phyloP scores from a whole-genome alignment of 1,139 yeast species.

The Meyerozyma elateridarum region DNA sequence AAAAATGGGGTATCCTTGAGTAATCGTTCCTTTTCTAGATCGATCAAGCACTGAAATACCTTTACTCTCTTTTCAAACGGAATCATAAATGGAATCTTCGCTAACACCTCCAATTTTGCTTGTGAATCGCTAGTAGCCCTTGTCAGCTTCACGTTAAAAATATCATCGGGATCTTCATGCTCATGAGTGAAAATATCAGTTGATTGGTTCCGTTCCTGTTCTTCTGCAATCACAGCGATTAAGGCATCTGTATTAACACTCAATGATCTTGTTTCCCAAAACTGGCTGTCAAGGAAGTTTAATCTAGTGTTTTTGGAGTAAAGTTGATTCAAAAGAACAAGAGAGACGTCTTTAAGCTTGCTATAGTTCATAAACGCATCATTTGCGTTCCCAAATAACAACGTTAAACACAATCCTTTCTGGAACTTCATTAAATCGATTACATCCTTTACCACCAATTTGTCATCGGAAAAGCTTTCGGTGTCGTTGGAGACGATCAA shows the following conservation, averaged over 20 bases:
- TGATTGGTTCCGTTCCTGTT: slow-evolving; percentile 25
- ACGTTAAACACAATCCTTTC: slow-evolving; percentile 49
- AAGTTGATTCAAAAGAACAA: slow-evolving; percentile 60
- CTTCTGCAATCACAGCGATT: slow-evolving; percentile 34
- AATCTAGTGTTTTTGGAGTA: slow-evolving; percentile 67
- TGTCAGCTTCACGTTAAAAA: background rate
- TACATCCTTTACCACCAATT: slow-evolving; percentile 45
- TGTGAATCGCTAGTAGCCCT: slow-evolving; percentile 5
- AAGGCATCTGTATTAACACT: slow-evolving; percentile 26
- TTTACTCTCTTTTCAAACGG: slow-evolving; percentile 71
- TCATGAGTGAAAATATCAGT: slow-evolving; percentile 15
- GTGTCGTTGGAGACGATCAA: slow-evolving; percentile 63
- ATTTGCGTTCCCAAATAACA: slow-evolving; percentile 35
- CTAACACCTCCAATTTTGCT: slow-evolving; percentile 46
- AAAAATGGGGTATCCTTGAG: slow-evolving; percentile 13
- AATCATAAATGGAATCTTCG: slow-evolving; percentile 71
- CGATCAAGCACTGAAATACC: slow-evolving; percentile 63
- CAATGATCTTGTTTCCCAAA: slow-evolving; percentile 48
- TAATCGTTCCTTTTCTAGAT: slow-evolving; percentile 39
- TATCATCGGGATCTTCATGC: slow-evolving; percentile 6
- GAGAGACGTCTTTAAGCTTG: slow-evolving; percentile 33
- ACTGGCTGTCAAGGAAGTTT: slow-evolving; percentile 45
- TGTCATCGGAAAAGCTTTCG: slow-evolving; percentile 48
- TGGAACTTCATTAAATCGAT: slow-evolving; percentile 44
- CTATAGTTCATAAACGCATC: slow-evolving; percentile 15